Conservation (phyloP, 1,139 yeast species). For the Suhomyces bribrorum region DNA sequence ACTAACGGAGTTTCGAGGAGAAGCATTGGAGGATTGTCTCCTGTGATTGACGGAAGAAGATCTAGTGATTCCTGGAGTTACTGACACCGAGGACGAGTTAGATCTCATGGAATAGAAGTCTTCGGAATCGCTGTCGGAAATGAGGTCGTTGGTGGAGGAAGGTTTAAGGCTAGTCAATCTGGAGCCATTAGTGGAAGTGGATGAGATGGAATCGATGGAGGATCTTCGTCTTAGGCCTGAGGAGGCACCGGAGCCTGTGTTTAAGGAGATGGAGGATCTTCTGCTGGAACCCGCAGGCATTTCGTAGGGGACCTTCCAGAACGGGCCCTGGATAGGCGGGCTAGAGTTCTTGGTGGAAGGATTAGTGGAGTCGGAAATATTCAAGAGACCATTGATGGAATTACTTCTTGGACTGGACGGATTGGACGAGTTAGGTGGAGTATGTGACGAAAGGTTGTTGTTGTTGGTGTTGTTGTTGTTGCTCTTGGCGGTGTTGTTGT, state of each 20-base stretch:
- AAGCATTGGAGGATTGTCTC: slow-evolving; percentile 26
- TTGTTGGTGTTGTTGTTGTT: slow-evolving; percentile 14
- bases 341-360: slow-evolving; percentile 21
- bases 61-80: slow-evolving; percentile 6
- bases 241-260: slow-evolving; percentile 7
- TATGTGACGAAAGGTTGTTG: slow-evolving; percentile 19
- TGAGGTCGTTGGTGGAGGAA: slow-evolving; percentile 25
- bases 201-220: slow-evolving; percentile 38
- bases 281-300: slow-evolving; percentile 35
- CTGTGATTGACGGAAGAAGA: slow-evolving; percentile 9
- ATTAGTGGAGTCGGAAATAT: slow-evolving; percentile 16
- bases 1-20: slow-evolving; percentile 50
- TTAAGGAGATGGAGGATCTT: slow-evolving; percentile 10
- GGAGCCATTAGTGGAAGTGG: slow-evolving; percentile 36
- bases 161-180: slow-evolving; percentile 34
- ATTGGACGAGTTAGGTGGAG: slow-evolving; percentile 9
- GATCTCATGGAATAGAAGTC: slow-evolving; percentile 38
- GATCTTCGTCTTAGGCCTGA: slow-evolving; percentile 29
- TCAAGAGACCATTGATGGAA: slow-evolving; percentile 15
- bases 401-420: slow-evolving; percentile 15
- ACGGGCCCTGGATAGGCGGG: slow-evolving; percentile 48
- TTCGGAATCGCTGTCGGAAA: slow-evolving; percentile 42
- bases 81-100: slow-evolving; percentile 8
- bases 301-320: slow-evolving; percentile 55
- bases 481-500: slow-evolving; percentile 15